Base-by-base conservation (phyloP, 2,329 filamentous ascomycete species). In the Seiridium unicorne region DNA sequence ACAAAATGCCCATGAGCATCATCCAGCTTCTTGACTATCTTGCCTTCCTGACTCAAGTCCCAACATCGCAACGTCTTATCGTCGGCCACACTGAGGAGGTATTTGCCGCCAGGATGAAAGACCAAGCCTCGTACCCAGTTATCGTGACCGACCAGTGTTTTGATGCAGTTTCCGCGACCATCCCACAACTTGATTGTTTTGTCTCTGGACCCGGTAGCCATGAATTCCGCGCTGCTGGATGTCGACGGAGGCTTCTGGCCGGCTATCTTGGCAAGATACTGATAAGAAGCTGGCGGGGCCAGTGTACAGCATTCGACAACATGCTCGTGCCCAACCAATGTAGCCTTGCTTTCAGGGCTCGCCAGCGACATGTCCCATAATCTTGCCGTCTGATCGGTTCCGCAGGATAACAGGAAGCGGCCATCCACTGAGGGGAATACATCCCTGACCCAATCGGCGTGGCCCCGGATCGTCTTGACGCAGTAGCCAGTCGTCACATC, bases 61-160 rank as follows among this genome's bases (percentile, higher is more conserved):
- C 94, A 98, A 79, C 93, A 97, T 59, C 93, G 84, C 61, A 98
- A 82, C 4, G 92, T 93, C 78, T 95, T 96, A 77, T 98, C 94
- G 72, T 98, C 94, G 13, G 89, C 85, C 26, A 90, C 91, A 5
- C 89, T 93, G 5, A 98, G 77, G 1, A 98, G 82, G 69, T 95
- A 97, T 75, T 94, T 96, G 48, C 94, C 94, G 7, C 92, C 91
- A 0, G 94, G 94, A 69, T 97, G 94, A 73, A 97, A 98, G 8
- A 92, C 87, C 5, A 97, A 76, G 0, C 85, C 90, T 38, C 92
- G 87, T 7, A 98, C 87, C 94, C 94, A 98, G 72, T 97, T 97
- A 73, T 97, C 93, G 72, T 97, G 94, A 1, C 94, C 94, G 1
- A 87, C 78, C 1, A 98, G 80, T 0, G 90, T 95, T 73, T 92